Evolutionary conservation across 2,329 filamentous ascomycete species (phyloP).

Genomic region (Ophiosphaerella korrae): DNA sequence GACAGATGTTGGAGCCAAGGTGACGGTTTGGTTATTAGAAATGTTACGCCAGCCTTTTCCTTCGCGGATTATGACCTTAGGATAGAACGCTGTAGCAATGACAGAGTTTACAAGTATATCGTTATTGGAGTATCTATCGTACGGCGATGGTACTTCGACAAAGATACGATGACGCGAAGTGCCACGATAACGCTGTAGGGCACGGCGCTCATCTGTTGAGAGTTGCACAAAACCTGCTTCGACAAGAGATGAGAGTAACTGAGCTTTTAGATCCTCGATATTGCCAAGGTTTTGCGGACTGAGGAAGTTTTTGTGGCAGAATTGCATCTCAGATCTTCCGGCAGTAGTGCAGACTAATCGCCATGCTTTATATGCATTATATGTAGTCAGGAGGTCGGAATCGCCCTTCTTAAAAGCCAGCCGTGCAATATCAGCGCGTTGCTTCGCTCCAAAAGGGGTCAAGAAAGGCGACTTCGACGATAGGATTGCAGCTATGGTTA

Average conservation of each 20-base stretch:
- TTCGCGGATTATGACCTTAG: constrained; percentile 84
- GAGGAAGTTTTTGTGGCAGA: constrained; percentile 93
- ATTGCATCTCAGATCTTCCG: constrained; percentile 78
- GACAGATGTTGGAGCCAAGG: constrained; percentile 84
- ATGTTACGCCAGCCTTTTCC: constrained; percentile 89
- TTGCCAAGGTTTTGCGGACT: constrained; percentile 86
- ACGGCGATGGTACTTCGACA: constrained; percentile 77
- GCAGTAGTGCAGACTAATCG: constrained; percentile 76
- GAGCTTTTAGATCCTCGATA: constrained; percentile 94
- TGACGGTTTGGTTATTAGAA: constrained; percentile 89
- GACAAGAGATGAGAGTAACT: constrained; percentile 81
- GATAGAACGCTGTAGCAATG: constrained; percentile 94
- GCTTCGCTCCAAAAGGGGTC: constrained; percentile 80
- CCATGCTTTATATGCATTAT: constrained; percentile 93
- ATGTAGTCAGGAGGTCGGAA: constrained; percentile 89
- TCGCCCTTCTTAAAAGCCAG: constrained; percentile 81
- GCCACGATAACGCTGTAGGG: constrained; percentile 72
- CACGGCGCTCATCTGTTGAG: constrained; percentile 71
- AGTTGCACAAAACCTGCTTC: constrained; percentile 84
- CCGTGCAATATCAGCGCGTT: constrained; percentile 80
- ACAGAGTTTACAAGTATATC: constrained; percentile 80
- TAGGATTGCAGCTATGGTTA: constrained; percentile 90
- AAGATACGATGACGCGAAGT: constrained; percentile 73
- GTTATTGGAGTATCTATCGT: constrained; percentile 77
- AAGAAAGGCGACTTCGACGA: constrained; percentile 95